Evolutionary conservation across 148 eudicot genomes (phyloP).

Genomic region (Dysphania ambrosioides): DNA sequence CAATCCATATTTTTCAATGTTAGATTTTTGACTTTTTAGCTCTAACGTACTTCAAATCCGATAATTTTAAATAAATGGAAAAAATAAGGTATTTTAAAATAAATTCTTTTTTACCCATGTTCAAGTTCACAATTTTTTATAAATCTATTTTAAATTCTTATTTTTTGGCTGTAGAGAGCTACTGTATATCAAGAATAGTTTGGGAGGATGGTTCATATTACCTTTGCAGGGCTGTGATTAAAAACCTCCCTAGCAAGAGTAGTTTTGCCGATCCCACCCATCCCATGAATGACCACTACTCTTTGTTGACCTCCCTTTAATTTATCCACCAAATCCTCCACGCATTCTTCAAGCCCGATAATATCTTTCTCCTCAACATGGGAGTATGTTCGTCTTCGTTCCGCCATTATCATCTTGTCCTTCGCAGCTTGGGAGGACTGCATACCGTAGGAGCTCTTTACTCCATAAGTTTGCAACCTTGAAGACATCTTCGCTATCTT

Average conservation of each 20-base stretch:
- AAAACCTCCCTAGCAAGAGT: constrained; percentile 26
- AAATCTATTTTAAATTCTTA: too few species aligned
- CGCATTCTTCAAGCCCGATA: constrained; percentile 7
- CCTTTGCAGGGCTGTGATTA: neutral
- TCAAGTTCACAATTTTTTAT: too few species aligned
- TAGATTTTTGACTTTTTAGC: too few species aligned
- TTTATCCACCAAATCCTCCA: neutral
- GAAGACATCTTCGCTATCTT: constrained; percentile 17
- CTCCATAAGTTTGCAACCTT: constrained; percentile 22
- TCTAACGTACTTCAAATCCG: too few species aligned
- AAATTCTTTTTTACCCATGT: too few species aligned
- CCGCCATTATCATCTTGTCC: neutral
- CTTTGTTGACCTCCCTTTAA: neutral
- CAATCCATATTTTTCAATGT: too few species aligned
- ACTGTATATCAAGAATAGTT: too few species aligned
- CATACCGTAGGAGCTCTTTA: neutral
- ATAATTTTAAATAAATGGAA: too few species aligned
- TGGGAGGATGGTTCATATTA: neutral
- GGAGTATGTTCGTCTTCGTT: constrained; percentile 4
- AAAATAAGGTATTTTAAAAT: too few species aligned
- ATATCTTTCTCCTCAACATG: neutral
- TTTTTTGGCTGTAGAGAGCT: too few species aligned
- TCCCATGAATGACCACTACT: constrained; percentile 22
- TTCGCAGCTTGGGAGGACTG: neutral
- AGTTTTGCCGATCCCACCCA: constrained; percentile 31